Percentiles rank a stretch among this genome's conserved stretches.
These are phyloP conservation scores for Coccinonectria pachysandricola DNA, from an alignment of 2,329 filamentous ascomycete species.

Conservation along the genomic window DNA sequence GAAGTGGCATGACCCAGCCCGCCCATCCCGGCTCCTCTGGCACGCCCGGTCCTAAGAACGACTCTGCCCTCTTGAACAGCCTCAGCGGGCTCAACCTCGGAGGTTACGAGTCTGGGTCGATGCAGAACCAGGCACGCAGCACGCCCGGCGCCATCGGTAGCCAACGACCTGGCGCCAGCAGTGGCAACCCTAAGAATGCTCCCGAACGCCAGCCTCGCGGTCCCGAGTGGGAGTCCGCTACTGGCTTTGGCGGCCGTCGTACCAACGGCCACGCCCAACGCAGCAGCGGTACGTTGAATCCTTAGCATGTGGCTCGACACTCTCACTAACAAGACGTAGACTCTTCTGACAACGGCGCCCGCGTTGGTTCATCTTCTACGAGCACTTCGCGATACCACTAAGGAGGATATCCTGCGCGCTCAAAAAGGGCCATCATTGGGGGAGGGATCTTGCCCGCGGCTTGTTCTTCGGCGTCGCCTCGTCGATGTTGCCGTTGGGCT, in stretches of 20 bases:
- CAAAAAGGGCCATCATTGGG: too few species aligned
- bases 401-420: conserved; percentile 9
- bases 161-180: conserved; percentile 45
- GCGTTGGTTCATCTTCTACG: conserved; percentile 25
- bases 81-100: conserved; percentile 42
- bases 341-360: conserved; percentile 33
- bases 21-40: conserved; percentile 25
- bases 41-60: conserved; percentile 29
- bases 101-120: conserved; percentile 36
- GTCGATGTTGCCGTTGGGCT: conserved; percentile 7
- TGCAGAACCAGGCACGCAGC: conserved; percentile 29
- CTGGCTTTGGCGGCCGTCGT: conserved; percentile 45
- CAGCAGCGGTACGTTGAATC: conserved; percentile 44
- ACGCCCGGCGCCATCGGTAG: conserved; percentile 55
- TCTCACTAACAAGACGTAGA: conserved; percentile 17
- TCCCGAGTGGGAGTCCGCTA: conserved; percentile 48
- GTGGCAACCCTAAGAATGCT: conserved; percentile 32
- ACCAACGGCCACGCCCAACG: conserved; percentile 52
- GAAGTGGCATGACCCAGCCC: conserved; percentile 24
- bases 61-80: conserved; percentile 34
- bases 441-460: too few species aligned
- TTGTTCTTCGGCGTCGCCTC: too few species aligned
- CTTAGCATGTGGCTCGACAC: conserved; percentile 1
- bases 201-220: conserved; percentile 55
- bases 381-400: conserved; percentile 28